Evolutionary conservation across 2,329 filamentous ascomycete species (phyloP).

Genomic region (Blastomyces gilchristii): DNA sequence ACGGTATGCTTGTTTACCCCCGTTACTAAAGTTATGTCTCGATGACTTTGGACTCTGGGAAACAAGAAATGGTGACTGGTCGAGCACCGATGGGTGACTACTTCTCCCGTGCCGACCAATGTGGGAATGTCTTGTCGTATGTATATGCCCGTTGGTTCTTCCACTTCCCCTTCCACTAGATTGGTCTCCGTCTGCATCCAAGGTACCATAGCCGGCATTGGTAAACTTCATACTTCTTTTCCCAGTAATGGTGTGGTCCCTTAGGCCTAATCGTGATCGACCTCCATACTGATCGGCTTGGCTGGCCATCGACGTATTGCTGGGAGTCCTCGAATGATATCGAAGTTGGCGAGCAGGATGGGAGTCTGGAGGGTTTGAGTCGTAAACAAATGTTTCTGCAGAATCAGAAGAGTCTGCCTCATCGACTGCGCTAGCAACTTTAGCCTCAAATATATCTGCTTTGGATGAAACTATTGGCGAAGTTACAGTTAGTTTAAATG

Average conservation of each 20-base stretch:
- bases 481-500: slow-evolving; percentile 19
- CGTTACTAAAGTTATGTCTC: slow-evolving; percentile 40
- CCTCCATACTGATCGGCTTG: slow-evolving; percentile 38
- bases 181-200: slow-evolving; percentile 56
- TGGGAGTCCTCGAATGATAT: slow-evolving; percentile 89
- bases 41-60: slow-evolving; percentile 55
- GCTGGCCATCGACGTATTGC: slow-evolving; percentile 64
- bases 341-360: slow-evolving; percentile 51
- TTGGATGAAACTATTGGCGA: slow-evolving; percentile 68
- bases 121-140: slow-evolving; percentile 66
- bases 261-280: slow-evolving; percentile 54
- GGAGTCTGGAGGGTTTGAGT: slow-evolving; percentile 73
- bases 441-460: slow-evolving; percentile 95
- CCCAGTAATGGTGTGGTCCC: slow-evolving; percentile 53
- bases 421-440: slow-evolving; percentile 90
- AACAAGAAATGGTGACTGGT: slow-evolving; percentile 60
- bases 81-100: slow-evolving; percentile 60
- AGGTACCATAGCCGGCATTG: slow-evolving; percentile 47
- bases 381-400: slow-evolving; percentile 97
- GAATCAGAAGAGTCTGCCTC: slow-evolving; percentile 95
- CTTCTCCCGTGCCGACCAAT: slow-evolving; percentile 68
- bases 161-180: slow-evolving; percentile 51
- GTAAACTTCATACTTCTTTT: slow-evolving; percentile 98
- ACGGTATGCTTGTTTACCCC: slow-evolving; percentile 58
- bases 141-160: slow-evolving; percentile 48